These are phyloP conservation scores for Dimargaris cristalligena DNA, from an alignment of 192 early-diverging fungal genomes.

Conservation along the genomic window DNA sequence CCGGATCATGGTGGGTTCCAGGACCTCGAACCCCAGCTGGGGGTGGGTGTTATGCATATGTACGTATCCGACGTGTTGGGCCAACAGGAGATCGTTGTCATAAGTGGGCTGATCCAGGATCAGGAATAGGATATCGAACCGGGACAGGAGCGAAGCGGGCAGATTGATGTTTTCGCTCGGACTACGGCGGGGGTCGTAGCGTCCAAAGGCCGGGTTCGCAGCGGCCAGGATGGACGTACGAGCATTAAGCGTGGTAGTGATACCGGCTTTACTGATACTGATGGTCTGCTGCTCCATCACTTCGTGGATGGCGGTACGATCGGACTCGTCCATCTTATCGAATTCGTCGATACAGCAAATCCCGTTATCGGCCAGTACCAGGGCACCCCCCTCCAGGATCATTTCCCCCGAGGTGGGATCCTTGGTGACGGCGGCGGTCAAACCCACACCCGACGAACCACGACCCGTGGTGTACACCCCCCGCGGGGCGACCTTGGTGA, in stretches of 20 bases:
- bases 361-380: constrained; percentile 95
- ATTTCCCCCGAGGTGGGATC: constrained; percentile 90
- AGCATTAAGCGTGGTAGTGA: constrained; percentile 92
- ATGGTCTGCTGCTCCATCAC: constrained; percentile 99
- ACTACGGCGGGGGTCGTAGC: constrained; percentile 78
- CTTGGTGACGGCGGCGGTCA: constrained; percentile 86
- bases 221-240: constrained; percentile 89
- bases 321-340: constrained; percentile 97
- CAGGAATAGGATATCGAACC: constrained; percentile 86
- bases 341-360: constrained; percentile 99
- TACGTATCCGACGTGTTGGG: constrained; percentile 83
- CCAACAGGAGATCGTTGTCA: constrained; percentile 62
- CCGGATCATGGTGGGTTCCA: constrained; percentile 64
- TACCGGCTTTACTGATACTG: constrained; percentile 93
- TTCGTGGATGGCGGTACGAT: constrained; percentile 95
- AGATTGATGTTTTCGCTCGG: constrained; percentile 95
- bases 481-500: constrained; percentile 83
- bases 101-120: constrained; percentile 71
- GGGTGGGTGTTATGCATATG: constrained; percentile 76
- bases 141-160: constrained; percentile 79
- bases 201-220: constrained; percentile 91
- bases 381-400: constrained; percentile 91
- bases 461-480: constrained; percentile 94
- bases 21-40: constrained; percentile 28
- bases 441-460: constrained; percentile 86